These are phyloP conservation scores for Vitis hybrid DNA, from an alignment of 177 flowering plant species.

Conservation along the genomic window DNA sequence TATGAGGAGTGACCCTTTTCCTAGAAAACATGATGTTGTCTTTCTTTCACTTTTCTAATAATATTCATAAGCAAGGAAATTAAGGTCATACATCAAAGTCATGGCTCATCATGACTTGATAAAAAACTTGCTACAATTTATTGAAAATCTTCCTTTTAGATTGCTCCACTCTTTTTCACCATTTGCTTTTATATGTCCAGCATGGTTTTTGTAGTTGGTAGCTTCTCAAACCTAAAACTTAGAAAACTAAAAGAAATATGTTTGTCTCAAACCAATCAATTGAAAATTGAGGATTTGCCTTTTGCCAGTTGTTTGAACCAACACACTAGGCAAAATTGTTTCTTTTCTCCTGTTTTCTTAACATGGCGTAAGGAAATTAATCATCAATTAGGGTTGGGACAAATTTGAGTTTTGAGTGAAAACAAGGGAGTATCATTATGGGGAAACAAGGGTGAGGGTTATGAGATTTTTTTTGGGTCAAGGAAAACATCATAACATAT, in stretches of 20 bases:
- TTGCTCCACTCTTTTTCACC: background rate
- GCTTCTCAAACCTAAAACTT: background rate
- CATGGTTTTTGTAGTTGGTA: background rate
- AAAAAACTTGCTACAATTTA: background rate
- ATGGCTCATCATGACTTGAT: background rate
- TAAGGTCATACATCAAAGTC: background rate
- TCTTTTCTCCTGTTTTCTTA: background rate
- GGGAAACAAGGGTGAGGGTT: too few relatives aligned
- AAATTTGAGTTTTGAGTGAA: too few relatives aligned
- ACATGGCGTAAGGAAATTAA: background rate
- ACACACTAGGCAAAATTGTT: background rate
- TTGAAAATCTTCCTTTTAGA: background rate
- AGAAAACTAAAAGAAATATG: background rate
- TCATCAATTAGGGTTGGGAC: background rate
- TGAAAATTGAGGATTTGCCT: background rate
- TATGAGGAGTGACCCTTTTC: constrained; percentile 12
- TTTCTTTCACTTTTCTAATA: constrained; percentile 12
- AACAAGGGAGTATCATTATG: too few relatives aligned
- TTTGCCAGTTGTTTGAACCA: background rate
- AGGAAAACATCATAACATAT: too few relatives aligned
- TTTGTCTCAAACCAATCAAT: background rate
- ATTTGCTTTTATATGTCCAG: background rate
- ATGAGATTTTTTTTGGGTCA: too few relatives aligned
- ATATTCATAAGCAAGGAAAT: background rate
- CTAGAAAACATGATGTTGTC: constrained; percentile 25